These are phyloP conservation scores for Pichia kluyveri DNA, from an alignment of 805 yeast species.

Conservation along the genomic window DNA sequence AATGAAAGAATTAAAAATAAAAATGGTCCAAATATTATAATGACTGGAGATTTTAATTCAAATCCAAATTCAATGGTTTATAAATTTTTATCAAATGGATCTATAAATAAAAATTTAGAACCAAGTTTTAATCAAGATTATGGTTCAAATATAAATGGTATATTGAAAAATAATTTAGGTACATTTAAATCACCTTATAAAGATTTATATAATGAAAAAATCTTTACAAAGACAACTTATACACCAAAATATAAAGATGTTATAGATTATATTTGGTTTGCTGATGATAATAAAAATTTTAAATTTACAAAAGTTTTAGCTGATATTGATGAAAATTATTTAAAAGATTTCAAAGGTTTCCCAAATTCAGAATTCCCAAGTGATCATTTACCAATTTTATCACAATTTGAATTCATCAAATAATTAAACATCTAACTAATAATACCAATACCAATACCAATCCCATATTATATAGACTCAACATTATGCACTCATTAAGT, in stretches of 20 bases:
- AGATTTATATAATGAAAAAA: slow-evolving; percentile 14
- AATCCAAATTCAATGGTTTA: slow-evolving; percentile 40
- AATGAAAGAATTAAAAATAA: slow-evolving; percentile 2
- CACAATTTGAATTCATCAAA: slow-evolving; percentile 16
- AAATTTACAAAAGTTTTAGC: slow-evolving; percentile 38
- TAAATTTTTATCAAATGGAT: slow-evolving; percentile 30
- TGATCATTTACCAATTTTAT: slow-evolving; percentile 30
- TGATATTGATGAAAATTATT: slow-evolving; percentile 33
- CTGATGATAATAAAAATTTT: slow-evolving; percentile 19
- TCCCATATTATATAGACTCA: too few species aligned
- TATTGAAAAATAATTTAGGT: slow-evolving; percentile 9
- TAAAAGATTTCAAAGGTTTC: slow-evolving; percentile 29
- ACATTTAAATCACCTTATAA: slow-evolving; percentile 23
- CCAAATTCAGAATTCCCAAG: slow-evolving; percentile 56
- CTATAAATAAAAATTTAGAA: slow-evolving; percentile 13
- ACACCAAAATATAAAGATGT: slow-evolving; percentile 42
- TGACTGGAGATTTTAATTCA: slow-evolving; percentile 54
- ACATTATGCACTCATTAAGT: too few species aligned
- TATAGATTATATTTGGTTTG: slow-evolving; percentile 51
- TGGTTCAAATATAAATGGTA: slow-evolving; percentile 6
- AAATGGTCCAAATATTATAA: slow-evolving; percentile 28
- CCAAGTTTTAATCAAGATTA: slow-evolving; percentile 14
- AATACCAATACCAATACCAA: too few species aligned
- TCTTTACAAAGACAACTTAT: slow-evolving; percentile 32
- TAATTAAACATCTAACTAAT: too few species aligned